Base-by-base conservation (phyloP, 2,329 filamentous ascomycete genomes). In the Phaeoacremonium minimum region DNA sequence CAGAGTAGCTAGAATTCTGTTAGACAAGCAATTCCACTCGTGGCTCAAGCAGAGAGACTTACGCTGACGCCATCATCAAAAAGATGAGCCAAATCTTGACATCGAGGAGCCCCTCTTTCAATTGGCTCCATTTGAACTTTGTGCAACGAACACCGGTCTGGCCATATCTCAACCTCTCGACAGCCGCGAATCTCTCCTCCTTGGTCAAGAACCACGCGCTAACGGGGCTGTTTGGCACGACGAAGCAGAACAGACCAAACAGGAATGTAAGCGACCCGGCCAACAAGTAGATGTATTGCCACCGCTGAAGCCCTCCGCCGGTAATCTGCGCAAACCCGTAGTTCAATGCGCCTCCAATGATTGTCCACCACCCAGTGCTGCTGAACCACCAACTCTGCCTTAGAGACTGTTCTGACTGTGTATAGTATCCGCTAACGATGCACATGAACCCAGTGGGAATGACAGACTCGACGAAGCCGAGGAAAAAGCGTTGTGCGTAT, bases 281-380 rank as follows among this genome's bases (percentile, higher is more conserved):
- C 14, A 85, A 61, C 12, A 86, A 63, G 52, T 85, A 86, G 40
- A 86, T 81, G 47, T 83, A 85, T 60, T 85, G 81, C 82, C 83
- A 88, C 4, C 71, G 62, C 29, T 65, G 70, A 29, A 85, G 57
- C 0, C 58, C 52, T 0, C 75, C 76, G 2, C 68, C 63, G 0
- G 52, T 59, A 33, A 85, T 76, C 53, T 83, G 79, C 0, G 76
- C 79, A 49, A 85, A 84, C 4, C 71, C 82, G 52, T 84, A 85
- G 57, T 83, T 84, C 33, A 85, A 57, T 1, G 66, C 73, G 7
- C 79, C 72, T 6, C 81, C 81, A 36, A 83, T 64, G 36, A 85
- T 73, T 15, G 77, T 83, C 46, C 74, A 79, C 39, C 77, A 69
- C 6, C 75, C 77, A 0, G 69, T 74, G 12, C 61, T 58, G 7